Conservation (phyloP, 306 rosid species). For the Sicyos baderoa region DNA sequence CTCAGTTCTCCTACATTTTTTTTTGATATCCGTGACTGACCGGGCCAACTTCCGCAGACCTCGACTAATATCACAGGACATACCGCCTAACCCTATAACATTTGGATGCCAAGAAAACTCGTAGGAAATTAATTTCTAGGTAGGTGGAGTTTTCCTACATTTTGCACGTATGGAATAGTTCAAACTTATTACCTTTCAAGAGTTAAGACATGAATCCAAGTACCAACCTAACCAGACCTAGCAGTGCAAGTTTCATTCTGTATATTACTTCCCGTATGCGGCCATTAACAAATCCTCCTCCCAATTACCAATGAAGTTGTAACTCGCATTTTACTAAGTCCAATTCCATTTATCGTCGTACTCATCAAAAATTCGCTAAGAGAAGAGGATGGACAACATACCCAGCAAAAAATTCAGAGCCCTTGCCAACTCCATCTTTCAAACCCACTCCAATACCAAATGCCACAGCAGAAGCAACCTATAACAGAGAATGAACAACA, state of each 20-base stretch:
- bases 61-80: no score
- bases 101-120: no score
- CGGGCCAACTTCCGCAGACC: no score
- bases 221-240: background rate
- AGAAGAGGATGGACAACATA: slow-evolving; percentile 26
- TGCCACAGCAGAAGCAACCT: slow-evolving; percentile 70
- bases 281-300: no score
- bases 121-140: no score
- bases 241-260: background rate
- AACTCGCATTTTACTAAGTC: background rate
- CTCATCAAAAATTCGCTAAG: background rate
- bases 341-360: background rate
- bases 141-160: no score
- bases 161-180: background rate
- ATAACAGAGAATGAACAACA: background rate
- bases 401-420: slow-evolving; percentile 88
- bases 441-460: slow-evolving; percentile 79
- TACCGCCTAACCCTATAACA: no score
- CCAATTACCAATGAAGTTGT: background rate
- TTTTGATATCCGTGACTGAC: no score
- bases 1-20: no score
- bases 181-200: background rate
- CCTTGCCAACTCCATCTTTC: slow-evolving; percentile 66
- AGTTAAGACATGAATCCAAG: slow-evolving; percentile 6
- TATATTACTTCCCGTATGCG: background rate